phyloP scores from a whole-genome alignment of 2,329 filamentous ascomycete species.

The Trichoderma sp. region DNA sequence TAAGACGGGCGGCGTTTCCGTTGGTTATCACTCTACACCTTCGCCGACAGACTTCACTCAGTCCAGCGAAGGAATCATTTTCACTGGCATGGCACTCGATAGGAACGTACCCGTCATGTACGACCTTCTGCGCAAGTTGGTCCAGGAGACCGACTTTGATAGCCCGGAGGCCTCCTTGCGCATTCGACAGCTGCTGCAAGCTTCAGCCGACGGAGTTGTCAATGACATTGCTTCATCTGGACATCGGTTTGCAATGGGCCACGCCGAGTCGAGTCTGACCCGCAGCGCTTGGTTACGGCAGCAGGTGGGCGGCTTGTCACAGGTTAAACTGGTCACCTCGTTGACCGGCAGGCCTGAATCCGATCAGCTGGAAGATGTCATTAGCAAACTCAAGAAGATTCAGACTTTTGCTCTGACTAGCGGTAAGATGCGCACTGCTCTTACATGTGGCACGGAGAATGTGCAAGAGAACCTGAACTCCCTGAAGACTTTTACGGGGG shows the following conservation, averaged over 20 bases:
- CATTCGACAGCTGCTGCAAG: slow-evolving; percentile 82
- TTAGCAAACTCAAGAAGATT: slow-evolving; percentile 80
- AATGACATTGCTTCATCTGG: slow-evolving; percentile 90
- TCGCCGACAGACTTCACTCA: slow-evolving; percentile 69
- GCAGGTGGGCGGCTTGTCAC: slow-evolving; percentile 85
- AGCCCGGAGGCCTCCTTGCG: slow-evolving; percentile 76
- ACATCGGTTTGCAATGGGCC: slow-evolving; percentile 80
- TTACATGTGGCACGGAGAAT: slow-evolving; percentile 81
- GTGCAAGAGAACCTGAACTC: slow-evolving; percentile 66
- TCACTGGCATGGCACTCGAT: slow-evolving; percentile 86
- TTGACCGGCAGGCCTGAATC: slow-evolving; percentile 70
- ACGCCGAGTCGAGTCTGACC: slow-evolving; percentile 77
- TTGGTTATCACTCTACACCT: slow-evolving; percentile 79
- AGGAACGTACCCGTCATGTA: slow-evolving; percentile 90
- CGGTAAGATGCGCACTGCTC: slow-evolving; percentile 68
- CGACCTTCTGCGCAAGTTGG: slow-evolving; percentile 73
- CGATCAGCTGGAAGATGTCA: slow-evolving; percentile 70
- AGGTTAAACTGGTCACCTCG: slow-evolving; percentile 79
- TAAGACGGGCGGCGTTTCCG: slow-evolving; percentile 86
- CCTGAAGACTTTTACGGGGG: slow-evolving; percentile 65
- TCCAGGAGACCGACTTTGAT: slow-evolving; percentile 88
- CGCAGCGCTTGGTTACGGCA: slow-evolving; percentile 70
- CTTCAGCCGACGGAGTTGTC: slow-evolving; percentile 82
- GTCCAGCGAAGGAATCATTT: slow-evolving; percentile 76
- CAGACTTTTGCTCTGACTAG: slow-evolving; percentile 74